These are phyloP conservation scores for Penicillium sp. DNA, from an alignment of 2,329 filamentous ascomycete genomes.

Conservation along the genomic window DNA sequence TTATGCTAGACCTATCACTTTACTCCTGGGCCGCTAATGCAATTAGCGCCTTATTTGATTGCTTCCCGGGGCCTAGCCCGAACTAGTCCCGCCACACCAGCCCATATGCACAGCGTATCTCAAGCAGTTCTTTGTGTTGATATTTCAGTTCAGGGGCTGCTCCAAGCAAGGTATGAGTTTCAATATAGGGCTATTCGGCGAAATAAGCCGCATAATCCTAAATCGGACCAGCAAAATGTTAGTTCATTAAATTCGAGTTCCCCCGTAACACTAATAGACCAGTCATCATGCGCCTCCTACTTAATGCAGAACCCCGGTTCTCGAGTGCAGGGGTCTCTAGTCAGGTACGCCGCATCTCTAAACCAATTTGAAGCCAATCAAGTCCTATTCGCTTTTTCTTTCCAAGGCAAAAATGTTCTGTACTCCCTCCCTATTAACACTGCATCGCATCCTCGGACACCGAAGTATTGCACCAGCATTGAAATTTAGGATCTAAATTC, in stretches of 20 bases:
- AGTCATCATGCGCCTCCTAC: slow-evolving; percentile 1
- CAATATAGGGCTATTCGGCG: neutral
- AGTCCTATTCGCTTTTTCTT: neutral
- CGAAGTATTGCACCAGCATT: neutral
- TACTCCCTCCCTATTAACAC: neutral
- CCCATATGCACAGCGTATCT: neutral
- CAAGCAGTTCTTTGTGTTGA: neutral
- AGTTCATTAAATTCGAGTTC: neutral
- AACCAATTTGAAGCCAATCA: neutral
- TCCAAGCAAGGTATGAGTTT: neutral
- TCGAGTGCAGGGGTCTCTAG: neutral
- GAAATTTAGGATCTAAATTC: neutral
- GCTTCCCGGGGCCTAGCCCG: neutral
- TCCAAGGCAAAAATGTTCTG: neutral
- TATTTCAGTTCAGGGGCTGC: slow-evolving; percentile 4
- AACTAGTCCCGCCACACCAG: neutral
- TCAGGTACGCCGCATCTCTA: neutral
- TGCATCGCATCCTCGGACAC: neutral
- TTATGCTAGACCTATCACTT: neutral
- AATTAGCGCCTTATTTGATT: neutral
- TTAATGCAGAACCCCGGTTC: neutral
- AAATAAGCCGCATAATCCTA: neutral
- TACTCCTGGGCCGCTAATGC: neutral
- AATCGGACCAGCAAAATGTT: neutral
- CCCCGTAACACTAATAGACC: neutral